Conservation (phyloP, 768 basidiomycete genomes). For the Hysterangium stoloniferum region DNA sequence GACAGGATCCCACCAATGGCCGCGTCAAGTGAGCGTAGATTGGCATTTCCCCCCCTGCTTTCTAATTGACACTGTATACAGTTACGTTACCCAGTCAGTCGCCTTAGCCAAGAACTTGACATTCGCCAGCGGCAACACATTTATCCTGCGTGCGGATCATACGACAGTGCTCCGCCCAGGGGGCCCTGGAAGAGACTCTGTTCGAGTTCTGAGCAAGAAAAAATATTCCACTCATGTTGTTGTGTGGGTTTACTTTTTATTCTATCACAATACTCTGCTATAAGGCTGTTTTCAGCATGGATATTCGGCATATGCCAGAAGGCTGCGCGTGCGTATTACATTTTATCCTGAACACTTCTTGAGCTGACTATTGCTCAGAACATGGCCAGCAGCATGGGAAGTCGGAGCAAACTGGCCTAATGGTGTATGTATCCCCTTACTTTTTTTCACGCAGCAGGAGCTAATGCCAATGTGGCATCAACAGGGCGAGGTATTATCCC, state of each 20-base stretch:
- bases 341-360: conserved; percentile 8
- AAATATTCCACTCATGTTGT: conserved; percentile 45
- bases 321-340: conserved; percentile 41
- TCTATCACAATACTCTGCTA: not conserved
- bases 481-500: conserved; percentile 25
- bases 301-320: conserved; percentile 53
- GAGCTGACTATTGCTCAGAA: conserved; percentile 15
- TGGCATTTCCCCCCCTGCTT: not conserved
- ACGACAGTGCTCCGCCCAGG: conserved; percentile 37
- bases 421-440: conserved; percentile 21
- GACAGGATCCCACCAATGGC: conserved; percentile 6
- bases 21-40: conserved; percentile 5
- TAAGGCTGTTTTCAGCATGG: conserved; percentile 27
- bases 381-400: conserved; percentile 57
- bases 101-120: conserved; percentile 51
- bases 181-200: conserved; percentile 51
- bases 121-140: conserved; percentile 41
- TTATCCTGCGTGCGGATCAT: conserved; percentile 49
- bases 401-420: conserved; percentile 43
- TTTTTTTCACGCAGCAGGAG: no score
- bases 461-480: not conserved
- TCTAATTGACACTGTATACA: conserved; percentile 5
- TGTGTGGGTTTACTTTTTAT: conserved; percentile 31
- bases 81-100: conserved; percentile 39
- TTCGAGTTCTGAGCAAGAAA: conserved; percentile 47